Evolutionary conservation across 2,329 filamentous ascomycete species (phyloP).

Genomic region (Phaeoacremonium minimum): DNA sequence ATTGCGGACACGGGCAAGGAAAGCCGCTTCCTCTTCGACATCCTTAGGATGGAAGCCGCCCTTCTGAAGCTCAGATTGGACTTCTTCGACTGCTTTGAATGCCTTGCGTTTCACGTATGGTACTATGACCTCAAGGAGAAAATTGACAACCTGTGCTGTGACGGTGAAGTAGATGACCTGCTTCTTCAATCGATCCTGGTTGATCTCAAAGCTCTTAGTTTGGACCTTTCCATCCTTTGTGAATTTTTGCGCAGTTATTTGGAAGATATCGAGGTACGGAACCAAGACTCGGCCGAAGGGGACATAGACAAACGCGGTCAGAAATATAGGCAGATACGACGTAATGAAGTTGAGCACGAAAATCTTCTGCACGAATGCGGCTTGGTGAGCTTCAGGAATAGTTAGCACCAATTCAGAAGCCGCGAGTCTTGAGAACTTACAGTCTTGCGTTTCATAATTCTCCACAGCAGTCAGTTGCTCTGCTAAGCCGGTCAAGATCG

Average conservation of each 20-base stretch:
- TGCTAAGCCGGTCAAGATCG: conserved; percentile 71
- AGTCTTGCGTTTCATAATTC: conserved; percentile 85
- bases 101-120: conserved; percentile 79
- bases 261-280: conserved; percentile 82
- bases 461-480: conserved; percentile 75
- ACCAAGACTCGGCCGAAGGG: conserved; percentile 83
- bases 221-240: conserved; percentile 69
- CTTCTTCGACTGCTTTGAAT: conserved; percentile 74
- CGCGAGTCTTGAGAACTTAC: conserved; percentile 24
- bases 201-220: conserved; percentile 69
- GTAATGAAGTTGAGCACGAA: conserved; percentile 97
- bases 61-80: conserved; percentile 57
- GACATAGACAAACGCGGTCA: conserved; percentile 92
- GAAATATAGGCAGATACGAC: conserved; percentile 85
- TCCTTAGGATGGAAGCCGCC: conserved; percentile 52
- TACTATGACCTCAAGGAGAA: conserved; percentile 78
- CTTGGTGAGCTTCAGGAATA: conserved; percentile 59
- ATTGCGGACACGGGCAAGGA: conserved; percentile 74
- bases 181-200: conserved; percentile 76
- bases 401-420: conserved; percentile 8
- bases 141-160: conserved; percentile 86
- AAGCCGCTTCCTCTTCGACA: conserved; percentile 70
- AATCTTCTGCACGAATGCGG: conserved; percentile 84
- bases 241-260: conserved; percentile 67
- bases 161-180: conserved; percentile 97